These are phyloP conservation scores for Aspergillus pseudonomiae DNA, from an alignment of 2,329 filamentous ascomycete genomes.

Conservation along the genomic window DNA sequence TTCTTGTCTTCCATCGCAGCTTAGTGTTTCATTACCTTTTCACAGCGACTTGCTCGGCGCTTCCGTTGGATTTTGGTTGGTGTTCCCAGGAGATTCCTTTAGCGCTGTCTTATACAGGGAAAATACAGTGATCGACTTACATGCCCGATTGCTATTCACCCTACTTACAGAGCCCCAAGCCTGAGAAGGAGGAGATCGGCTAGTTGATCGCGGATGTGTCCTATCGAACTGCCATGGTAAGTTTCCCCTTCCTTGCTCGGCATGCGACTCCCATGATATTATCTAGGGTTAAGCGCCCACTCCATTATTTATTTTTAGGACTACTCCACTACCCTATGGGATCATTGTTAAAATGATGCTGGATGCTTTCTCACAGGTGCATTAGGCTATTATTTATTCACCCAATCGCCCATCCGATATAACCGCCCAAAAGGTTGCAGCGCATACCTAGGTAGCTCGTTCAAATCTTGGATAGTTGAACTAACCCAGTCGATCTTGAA, in stretches of 20 bases:
- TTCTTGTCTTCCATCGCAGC: not conserved
- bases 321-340: not conserved
- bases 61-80: not conserved
- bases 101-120: not conserved
- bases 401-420: slow-evolving; percentile 13
- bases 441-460: not conserved
- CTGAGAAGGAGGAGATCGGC: not conserved
- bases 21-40: not conserved
- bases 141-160: too few species aligned
- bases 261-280: not conserved
- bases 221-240: not conserved
- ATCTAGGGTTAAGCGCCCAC: not conserved
- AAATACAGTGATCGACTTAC: too few species aligned
- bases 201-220: not conserved
- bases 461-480: too few species aligned
- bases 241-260: not conserved
- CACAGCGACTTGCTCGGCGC: not conserved
- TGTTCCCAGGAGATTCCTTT: not conserved
- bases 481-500: not conserved
- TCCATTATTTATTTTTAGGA: not conserved
- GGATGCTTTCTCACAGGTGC: not conserved
- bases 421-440: slow-evolving; percentile 11
- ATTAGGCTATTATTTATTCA: slow-evolving; percentile 4
- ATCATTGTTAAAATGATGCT: not conserved
- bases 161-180: too few species aligned